These are phyloP conservation scores for Mycena maculata DNA, from an alignment of 768 basidiomycete genomes.

Conservation along the genomic window DNA sequence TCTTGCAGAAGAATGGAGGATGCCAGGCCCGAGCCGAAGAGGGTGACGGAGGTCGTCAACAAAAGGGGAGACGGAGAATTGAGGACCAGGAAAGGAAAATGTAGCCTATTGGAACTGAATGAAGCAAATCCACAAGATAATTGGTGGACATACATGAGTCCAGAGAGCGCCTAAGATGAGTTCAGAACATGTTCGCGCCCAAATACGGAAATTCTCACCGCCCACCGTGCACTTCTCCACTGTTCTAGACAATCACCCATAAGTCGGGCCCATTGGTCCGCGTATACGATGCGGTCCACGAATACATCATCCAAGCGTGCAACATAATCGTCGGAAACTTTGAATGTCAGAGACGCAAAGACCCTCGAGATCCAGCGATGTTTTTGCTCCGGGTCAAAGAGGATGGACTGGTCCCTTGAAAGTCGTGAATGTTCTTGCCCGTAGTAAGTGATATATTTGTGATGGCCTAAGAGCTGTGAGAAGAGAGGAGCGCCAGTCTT, in stretches of 20 bases:
- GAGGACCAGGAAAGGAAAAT: constrained; percentile 47
- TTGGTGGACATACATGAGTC: constrained; percentile 20
- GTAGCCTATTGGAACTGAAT: constrained; percentile 45
- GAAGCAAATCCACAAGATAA: not conserved
- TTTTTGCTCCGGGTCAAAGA: constrained; percentile 47
- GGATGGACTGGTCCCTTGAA: constrained; percentile 61
- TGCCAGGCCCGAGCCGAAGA: constrained; percentile 47
- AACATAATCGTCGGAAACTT: constrained; percentile 55
- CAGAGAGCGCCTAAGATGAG: constrained; percentile 23
- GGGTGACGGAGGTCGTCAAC: constrained; percentile 44
- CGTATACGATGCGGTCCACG: constrained; percentile 66
- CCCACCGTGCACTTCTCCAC: constrained; percentile 57
- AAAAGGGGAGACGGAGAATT: constrained; percentile 40
- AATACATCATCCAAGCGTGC: constrained; percentile 59
- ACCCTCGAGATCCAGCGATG: constrained; percentile 46
- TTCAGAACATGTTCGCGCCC: constrained; percentile 33
- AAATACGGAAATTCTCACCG: constrained; percentile 46
- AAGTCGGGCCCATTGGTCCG: constrained; percentile 62
- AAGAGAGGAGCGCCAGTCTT: too few species aligned
- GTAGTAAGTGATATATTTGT: too few species aligned
- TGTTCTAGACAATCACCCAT: constrained; percentile 45
- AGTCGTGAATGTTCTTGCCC: constrained; percentile 45
- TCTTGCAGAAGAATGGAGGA: constrained; percentile 49
- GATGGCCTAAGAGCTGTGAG: too few species aligned
- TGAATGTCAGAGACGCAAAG: constrained; percentile 56